Evolutionary conservation across 2,329 filamentous ascomycete genomes (phyloP), one percentile per base, ranked within the genome.

Genomic region (Botrytis elliptica): DNA sequence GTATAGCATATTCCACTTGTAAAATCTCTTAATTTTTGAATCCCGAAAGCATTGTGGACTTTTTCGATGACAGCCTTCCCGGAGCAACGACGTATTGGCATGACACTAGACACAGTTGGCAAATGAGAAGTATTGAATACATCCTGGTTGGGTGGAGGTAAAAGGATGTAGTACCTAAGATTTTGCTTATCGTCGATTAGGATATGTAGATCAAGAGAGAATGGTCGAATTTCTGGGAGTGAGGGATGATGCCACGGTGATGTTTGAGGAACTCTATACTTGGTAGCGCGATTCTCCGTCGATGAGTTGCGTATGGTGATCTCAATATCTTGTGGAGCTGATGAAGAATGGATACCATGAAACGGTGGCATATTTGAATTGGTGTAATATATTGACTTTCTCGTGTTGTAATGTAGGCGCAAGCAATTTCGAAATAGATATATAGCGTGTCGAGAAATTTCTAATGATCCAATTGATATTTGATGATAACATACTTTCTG

Each of bases 211-310:
- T 71, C 25, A 2, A 29, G 25, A 22, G 69, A 71, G 36, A 71
- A 71, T 1, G 69, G 69, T 38, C 69, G 69, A 46, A 71, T 71
- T 29, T 71, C 69, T n/a, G 69, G 55, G n/a, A 63, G 40, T 36
- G 44, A 46, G 25, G 69, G 59, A 18, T 62, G 42, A 29, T 71
- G 69, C 69, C 69, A 71, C 36, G 59, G 44, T 20, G 59, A 46
- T 20, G 18, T 52, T 52, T 44, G 14, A n/a, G 7, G 22, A 36
- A 49, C 14, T 10, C 9, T 29, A 57, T 40, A 42, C 33, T 9
- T 57, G 1, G 40, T 29, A n/a, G 66, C 16, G 18, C 18, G n/a
- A 29, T 42, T 33, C 0, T 57, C 18, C 1, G 66, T 42, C 9
- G 36, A 68, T 7, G 49, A 40, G 6, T 42, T 22, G 66, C 36